phyloP scores from a whole-genome alignment of 805 yeast species.

The Saccharomycopsis olivae region DNA sequence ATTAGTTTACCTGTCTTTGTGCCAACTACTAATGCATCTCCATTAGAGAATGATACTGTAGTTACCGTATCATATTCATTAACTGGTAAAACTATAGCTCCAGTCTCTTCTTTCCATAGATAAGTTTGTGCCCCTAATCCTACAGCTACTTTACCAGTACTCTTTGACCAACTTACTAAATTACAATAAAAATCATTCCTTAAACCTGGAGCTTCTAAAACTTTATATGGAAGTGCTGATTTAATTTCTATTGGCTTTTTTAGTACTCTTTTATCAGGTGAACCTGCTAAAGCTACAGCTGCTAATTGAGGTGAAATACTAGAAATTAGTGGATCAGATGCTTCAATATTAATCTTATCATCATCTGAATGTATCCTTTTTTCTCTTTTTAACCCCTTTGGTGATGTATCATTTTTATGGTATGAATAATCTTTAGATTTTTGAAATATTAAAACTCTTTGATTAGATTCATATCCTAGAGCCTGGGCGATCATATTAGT shows the following conservation, averaged over 20 bases:
- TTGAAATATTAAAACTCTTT: conserved; percentile 26
- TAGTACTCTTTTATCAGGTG: conserved; percentile 3
- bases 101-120: conserved; percentile 48
- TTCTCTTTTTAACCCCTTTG: not conserved
- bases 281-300: conserved; percentile 9
- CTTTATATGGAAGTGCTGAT: conserved; percentile 36
- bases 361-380: not conserved
- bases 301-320: conserved; percentile 4
- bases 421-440: too few species aligned
- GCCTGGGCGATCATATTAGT: conserved; percentile 35
- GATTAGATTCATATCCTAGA: conserved; percentile 31
- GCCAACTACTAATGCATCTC: conserved; percentile 41
- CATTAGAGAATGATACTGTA: conserved; percentile 44
- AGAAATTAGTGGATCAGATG: conserved; percentile 4
- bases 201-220: conserved; percentile 59
- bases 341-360: conserved; percentile 1
- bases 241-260: conserved; percentile 18
- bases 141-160: conserved; percentile 44
- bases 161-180: conserved; percentile 59
- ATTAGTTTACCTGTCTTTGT: conserved; percentile 46
- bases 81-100: conserved; percentile 34
- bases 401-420: not conserved
- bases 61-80: conserved; percentile 35
- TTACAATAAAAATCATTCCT: conserved; percentile 73
- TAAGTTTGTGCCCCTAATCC: conserved; percentile 53